These are phyloP conservation scores for Didymosphaeria variabile DNA, from an alignment of 2,329 filamentous ascomycete genomes.

Conservation along the genomic window DNA sequence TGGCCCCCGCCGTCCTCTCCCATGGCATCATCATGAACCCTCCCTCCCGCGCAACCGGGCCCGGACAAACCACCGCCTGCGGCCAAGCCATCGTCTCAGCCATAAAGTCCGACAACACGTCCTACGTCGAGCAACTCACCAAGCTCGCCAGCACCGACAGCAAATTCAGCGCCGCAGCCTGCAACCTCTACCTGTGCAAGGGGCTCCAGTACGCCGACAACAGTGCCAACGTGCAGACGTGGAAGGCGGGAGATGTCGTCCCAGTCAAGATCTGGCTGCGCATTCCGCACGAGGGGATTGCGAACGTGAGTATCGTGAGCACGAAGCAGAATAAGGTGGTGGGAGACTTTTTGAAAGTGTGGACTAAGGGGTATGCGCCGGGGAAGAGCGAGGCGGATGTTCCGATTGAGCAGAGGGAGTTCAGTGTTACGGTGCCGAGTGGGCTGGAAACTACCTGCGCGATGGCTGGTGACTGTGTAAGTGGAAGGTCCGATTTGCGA, in stretches of 20 bases:
- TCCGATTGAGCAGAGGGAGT: slow-evolving; percentile 53
- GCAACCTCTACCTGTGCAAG: slow-evolving; percentile 64
- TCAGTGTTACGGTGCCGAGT: slow-evolving; percentile 60
- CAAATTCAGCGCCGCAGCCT: slow-evolving; percentile 55
- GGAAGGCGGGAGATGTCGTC: slow-evolving; percentile 57
- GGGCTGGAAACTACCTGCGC: slow-evolving; percentile 55
- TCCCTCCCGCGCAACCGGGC: slow-evolving; percentile 31
- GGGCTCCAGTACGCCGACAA: slow-evolving; percentile 66
- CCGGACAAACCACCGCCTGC: slow-evolving; percentile 27
- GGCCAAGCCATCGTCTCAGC: slow-evolving; percentile 26
- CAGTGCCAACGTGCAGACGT: slow-evolving; percentile 60
- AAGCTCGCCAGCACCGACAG: slow-evolving; percentile 26
- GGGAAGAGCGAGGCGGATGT: slow-evolving; percentile 39
- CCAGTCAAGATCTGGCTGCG: slow-evolving; percentile 54
- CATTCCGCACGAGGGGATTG: slow-evolving; percentile 61
- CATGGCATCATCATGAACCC: slow-evolving; percentile 36
- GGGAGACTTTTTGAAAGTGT: slow-evolving; percentile 46
- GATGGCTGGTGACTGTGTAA: slow-evolving; percentile 56
- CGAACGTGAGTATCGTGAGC: slow-evolving; percentile 66
- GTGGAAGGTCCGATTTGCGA: slow-evolving; percentile 9
- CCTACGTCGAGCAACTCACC: slow-evolving; percentile 35
- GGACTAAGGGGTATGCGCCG: slow-evolving; percentile 43
- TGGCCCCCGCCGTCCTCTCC: slow-evolving; percentile 25
- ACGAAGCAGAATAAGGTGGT: slow-evolving; percentile 61
- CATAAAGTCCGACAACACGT: slow-evolving; percentile 36